These are phyloP conservation scores for Penicillium glabrum DNA, from an alignment of 2,329 filamentous ascomycete species.

Conservation along the genomic window DNA sequence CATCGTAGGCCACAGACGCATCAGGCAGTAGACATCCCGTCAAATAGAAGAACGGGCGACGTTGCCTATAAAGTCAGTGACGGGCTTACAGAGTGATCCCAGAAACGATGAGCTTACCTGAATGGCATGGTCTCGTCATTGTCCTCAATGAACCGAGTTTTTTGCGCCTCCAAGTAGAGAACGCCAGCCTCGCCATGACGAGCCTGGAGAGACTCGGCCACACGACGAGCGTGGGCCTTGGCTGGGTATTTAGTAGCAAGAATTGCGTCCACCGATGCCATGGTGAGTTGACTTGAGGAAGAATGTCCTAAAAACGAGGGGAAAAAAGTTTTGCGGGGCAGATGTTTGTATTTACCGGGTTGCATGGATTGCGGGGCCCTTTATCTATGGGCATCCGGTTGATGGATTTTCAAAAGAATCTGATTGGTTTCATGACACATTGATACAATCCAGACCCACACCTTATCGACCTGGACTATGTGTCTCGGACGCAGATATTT, in stretches of 20 bases:
- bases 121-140: conserved; percentile 82
- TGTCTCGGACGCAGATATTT: conserved; percentile 31
- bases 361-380: conserved; percentile 21
- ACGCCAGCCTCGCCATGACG: conserved; percentile 66
- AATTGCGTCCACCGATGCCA: conserved; percentile 39
- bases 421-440: conserved; percentile 1
- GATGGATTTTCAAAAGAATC: background rate
- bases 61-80: conserved; percentile 59
- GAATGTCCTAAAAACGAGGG: background rate
- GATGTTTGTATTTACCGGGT: conserved; percentile 6
- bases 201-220: conserved; percentile 73
- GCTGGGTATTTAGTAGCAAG: conserved; percentile 69
- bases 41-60: conserved; percentile 92
- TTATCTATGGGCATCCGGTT: background rate
- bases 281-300: conserved; percentile 9
- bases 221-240: conserved; percentile 80
- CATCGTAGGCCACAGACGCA: conserved; percentile 77
- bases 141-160: conserved; percentile 80
- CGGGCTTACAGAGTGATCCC: background rate
- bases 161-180: conserved; percentile 84
- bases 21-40: conserved; percentile 82
- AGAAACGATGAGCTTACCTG: conserved; percentile 52
- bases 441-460: background rate
- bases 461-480: conserved; percentile 18
- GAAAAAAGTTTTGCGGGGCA: conserved; percentile 8